phyloP scores from a whole-genome alignment of 768 basidiomycete species.

The Suillus occidentalis region DNA sequence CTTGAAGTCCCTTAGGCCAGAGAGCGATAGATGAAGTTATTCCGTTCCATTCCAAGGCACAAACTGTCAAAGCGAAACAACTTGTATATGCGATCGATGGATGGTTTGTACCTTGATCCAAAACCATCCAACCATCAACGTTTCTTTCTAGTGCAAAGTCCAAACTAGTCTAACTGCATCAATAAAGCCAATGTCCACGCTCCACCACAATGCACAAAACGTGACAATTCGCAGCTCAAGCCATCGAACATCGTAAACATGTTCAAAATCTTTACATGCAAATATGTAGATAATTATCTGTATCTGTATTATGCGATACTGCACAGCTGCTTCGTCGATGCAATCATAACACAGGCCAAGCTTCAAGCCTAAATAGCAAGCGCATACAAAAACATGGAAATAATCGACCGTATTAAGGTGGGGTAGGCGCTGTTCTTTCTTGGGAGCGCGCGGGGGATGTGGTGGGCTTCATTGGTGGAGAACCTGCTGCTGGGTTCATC shows the following conservation, averaged over 20 bases:
- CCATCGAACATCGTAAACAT: constrained; percentile 9
- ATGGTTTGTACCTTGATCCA: no score
- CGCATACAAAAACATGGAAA: constrained; percentile 12
- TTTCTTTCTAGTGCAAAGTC: no score
- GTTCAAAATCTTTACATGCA: constrained; percentile 28
- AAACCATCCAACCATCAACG: no score
- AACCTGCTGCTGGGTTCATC: constrained; percentile 48
- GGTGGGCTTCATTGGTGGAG: constrained; percentile 51
- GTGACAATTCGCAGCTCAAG: constrained; percentile 12
- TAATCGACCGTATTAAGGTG: constrained; percentile 15
- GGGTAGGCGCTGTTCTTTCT: constrained; percentile 33
- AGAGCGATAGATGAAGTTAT: no score
- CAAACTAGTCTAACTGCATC: no score
- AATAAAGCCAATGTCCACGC: no score
- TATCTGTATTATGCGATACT: constrained; percentile 20
- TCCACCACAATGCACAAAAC: neutral
- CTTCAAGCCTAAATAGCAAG: constrained; percentile 7
- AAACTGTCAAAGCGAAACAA: no score
- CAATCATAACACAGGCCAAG: neutral
- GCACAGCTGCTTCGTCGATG: constrained; percentile 25
- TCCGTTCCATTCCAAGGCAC: no score
- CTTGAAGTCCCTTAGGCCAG: no score
- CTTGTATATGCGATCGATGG: no score
- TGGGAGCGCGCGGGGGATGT: constrained; percentile 52
- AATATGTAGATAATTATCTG: constrained; percentile 27